Evolutionary conservation across 805 yeast species (phyloP), one percentile per base, ranked within the genome.

Genomic region (Saccharomycopsis sp.): DNA sequence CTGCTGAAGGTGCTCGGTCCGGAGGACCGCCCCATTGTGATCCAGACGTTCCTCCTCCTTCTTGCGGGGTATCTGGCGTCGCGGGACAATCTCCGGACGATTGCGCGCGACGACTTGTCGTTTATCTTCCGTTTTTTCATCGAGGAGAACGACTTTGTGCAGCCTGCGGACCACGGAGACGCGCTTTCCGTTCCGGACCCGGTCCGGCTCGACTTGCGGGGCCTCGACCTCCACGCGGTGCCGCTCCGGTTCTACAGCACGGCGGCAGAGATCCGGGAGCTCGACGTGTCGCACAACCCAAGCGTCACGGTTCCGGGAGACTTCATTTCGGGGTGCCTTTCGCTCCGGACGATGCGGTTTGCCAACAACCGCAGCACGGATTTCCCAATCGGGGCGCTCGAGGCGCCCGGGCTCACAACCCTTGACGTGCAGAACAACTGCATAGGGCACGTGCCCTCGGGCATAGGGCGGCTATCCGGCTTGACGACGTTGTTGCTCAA

Each of bases 251-350:
- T 91, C 62, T 90, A 86, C 67, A 87, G 83, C 64, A 88, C 83
- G 60, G 88, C 96, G 0, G 80, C 85, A 57, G 92, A 89, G 61
- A 89, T 91, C 58, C 87, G 87, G 64, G 78, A 84, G 61, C 75
- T 91, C 61, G 92, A 91, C 69, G 89, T 90, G 7, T 87, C 95
- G 1, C 82, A 86, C 62, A 91, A 91, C 68, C 96, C 97, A 2
- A 87, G 95, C 16, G 85, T 92, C 55, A 82, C 84, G 59, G 74
- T 91, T 37, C 96, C 97, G 0, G 73, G 82, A 57, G 97, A 91
- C 67, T 91, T 91, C 68, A 83, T 91, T 65, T 81, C 73, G 54
- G 71, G 86, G 23, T 89, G 96, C 63, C 79, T n/a, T n/a, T n/a
- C n/a, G n/a, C n/a, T n/a, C n/a, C n/a, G n/a, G n/a, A n/a, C n/a